Conservation (phyloP, 345 rosid genomes). For the Eutrema heterophyllum region DNA sequence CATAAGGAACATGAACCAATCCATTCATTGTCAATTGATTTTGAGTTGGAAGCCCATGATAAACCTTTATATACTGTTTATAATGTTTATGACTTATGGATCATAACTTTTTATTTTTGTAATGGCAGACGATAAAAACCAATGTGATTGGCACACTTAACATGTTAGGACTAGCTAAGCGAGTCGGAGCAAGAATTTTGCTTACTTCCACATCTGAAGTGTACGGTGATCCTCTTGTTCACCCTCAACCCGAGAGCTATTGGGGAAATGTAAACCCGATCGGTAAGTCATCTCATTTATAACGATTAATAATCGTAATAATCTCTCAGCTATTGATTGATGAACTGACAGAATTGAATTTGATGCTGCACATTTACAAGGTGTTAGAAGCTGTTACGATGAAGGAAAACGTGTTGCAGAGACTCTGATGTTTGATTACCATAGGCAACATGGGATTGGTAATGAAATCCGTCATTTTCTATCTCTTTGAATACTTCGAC, state of each 20-base stretch:
- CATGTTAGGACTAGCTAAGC: slow-evolving; percentile 87
- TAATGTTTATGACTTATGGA: not conserved
- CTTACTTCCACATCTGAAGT: slow-evolving; percentile 96
- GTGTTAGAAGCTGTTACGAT: slow-evolving; percentile 93
- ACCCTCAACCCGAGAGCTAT: slow-evolving; percentile 84
- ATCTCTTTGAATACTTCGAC: not conserved
- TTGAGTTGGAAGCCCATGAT: no score
- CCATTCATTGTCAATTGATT: no score
- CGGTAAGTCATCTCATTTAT: slow-evolving; percentile 37
- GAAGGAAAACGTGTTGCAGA: slow-evolving; percentile 97
- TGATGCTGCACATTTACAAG: slow-evolving; percentile 17
- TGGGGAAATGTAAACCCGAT: slow-evolving; percentile 99
- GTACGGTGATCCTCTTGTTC: slow-evolving; percentile 89
- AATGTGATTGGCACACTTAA: slow-evolving; percentile 84
- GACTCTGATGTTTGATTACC: slow-evolving; percentile 94
- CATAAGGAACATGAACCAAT: not conserved
- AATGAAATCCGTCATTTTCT: not conserved
- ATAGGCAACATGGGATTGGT: slow-evolving; percentile 94
- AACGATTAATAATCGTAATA: not conserved
- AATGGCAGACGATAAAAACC: slow-evolving; percentile 70
- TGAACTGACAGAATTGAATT: not conserved
- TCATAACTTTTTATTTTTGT: not conserved
- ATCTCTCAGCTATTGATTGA: not conserved
- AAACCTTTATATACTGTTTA: no score
- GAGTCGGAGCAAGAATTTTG: slow-evolving; percentile 90